phyloP scores from a whole-genome alignment of 2,329 filamentous ascomycete genomes.

The Fusarium succisae region DNA sequence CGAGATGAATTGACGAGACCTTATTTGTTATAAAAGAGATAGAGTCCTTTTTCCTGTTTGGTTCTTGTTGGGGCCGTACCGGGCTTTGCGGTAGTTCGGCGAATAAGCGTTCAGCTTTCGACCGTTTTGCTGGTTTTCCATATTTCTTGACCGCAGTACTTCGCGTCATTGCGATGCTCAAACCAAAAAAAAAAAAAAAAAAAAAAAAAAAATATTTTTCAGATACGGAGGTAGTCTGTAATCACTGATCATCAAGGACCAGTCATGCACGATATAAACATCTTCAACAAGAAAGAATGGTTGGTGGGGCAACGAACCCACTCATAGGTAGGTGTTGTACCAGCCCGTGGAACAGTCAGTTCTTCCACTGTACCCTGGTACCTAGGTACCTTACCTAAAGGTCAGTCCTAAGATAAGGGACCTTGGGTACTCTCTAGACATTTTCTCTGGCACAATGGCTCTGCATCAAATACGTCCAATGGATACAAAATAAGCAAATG shows the following conservation, averaged over 20 bases:
- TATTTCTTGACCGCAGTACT: constrained; percentile 58
- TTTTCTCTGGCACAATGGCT: background rate
- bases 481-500: background rate
- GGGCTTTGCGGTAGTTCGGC: constrained; percentile 63
- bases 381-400: background rate
- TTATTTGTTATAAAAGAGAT: constrained; percentile 49
- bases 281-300: background rate
- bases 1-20: constrained; percentile 46
- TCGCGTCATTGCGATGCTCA: constrained; percentile 55
- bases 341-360: background rate
- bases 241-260: background rate
- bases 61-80: constrained; percentile 45
- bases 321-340: background rate
- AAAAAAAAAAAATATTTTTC: background rate
- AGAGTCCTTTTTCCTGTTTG: constrained; percentile 31
- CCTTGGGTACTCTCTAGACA: background rate
- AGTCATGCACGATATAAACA: background rate
- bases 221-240: background rate
- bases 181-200: background rate
- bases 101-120: constrained; percentile 60
- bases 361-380: background rate
- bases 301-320: constrained; percentile 40
- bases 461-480: background rate
- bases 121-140: constrained; percentile 59
- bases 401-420: background rate